Evolutionary conservation across 2,329 filamentous ascomycete genomes (phyloP).

Genomic region (Colletotrichum sp.): DNA sequence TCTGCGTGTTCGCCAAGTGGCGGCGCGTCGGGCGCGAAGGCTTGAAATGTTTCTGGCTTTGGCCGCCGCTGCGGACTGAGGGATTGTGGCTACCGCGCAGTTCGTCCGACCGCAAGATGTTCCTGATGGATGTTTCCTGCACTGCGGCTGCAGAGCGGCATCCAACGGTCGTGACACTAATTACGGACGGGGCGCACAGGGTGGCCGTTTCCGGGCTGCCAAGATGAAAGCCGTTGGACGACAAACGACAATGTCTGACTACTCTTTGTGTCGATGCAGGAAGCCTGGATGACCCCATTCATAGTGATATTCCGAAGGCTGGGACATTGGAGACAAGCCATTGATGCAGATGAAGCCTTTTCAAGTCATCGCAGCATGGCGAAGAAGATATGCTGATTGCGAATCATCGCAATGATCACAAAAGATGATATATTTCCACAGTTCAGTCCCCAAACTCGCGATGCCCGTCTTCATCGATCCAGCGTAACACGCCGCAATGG

Average conservation of each 20-base stretch:
- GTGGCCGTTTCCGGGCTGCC: background rate
- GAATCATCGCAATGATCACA: background rate
- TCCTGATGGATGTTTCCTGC: background rate
- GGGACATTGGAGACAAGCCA: background rate
- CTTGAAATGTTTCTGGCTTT: background rate
- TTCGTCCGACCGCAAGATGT: background rate
- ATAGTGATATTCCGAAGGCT: background rate
- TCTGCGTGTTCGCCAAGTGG: background rate
- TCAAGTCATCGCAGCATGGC: background rate
- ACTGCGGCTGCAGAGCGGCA: background rate
- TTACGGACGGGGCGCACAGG: background rate
- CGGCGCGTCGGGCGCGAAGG: background rate
- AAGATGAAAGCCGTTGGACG: constrained; percentile 4
- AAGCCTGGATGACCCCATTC: background rate
- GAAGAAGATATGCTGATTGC: background rate
- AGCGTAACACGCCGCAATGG: background rate
- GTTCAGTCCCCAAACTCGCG: background rate
- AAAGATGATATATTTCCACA: background rate
- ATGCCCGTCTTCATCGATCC: background rate
- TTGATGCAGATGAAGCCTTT: background rate
- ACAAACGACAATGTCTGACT: background rate
- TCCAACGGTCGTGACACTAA: background rate
- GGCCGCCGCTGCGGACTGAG: background rate
- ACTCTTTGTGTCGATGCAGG: background rate
- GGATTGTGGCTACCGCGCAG: background rate